phyloP scores from a whole-genome alignment of 148 eudicot genomes.

The Chenopodium album region DNA sequence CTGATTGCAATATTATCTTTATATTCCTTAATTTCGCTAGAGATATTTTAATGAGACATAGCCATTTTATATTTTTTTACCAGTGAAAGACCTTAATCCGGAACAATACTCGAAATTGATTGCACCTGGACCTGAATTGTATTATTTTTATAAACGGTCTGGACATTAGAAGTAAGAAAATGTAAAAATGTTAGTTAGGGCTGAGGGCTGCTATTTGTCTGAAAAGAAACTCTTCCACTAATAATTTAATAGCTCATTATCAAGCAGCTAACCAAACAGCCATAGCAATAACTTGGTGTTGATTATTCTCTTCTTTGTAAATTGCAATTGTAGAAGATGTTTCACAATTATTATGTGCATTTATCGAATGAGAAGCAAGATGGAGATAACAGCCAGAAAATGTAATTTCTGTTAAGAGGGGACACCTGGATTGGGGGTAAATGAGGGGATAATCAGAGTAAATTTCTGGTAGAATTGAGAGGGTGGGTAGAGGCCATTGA shows the following conservation, averaged over 20 bases:
- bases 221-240: background rate
- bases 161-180: background rate
- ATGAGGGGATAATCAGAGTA: background rate
- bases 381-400: background rate
- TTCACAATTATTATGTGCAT: background rate
- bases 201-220: background rate
- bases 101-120: background rate
- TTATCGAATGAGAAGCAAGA: background rate
- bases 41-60: slow-evolving; percentile 3
- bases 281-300: background rate
- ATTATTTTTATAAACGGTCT: background rate
- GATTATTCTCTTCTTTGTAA: background rate
- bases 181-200: no score
- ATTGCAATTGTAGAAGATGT: background rate
- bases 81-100: background rate
- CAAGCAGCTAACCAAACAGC: background rate
- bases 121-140: background rate
- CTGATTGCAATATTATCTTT: background rate
- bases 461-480: background rate
- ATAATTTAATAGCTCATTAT: background rate
- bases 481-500: background rate
- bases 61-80: background rate
- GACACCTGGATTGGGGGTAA: background rate
- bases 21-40: background rate
- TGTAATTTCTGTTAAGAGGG: background rate